phyloP scores from a whole-genome alignment of 768 basidiomycete genomes.

The Brasilioporus rufonigricans region DNA sequence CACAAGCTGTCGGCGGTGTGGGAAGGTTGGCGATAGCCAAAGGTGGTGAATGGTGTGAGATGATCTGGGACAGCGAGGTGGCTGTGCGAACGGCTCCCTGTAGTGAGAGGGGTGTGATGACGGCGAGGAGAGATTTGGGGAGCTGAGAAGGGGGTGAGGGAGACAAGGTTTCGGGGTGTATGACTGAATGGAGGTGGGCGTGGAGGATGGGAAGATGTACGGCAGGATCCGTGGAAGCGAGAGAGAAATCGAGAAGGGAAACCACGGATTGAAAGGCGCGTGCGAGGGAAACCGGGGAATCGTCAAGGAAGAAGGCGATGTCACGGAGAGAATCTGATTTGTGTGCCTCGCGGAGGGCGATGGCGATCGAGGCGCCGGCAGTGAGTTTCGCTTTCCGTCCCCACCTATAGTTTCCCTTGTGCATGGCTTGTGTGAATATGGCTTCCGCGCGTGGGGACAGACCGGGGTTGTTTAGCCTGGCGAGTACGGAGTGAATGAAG shows the following conservation, averaged over 20 bases:
- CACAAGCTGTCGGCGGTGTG: constrained; percentile 58
- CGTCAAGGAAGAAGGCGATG: constrained; percentile 64
- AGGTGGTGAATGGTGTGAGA: constrained; percentile 37
- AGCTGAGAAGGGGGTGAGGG: constrained; percentile 27
- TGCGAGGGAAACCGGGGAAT: constrained; percentile 48
- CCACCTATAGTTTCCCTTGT: constrained; percentile 61
- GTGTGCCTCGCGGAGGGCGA: constrained; percentile 69
- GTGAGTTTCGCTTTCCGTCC: constrained; percentile 68
- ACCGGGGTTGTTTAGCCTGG: constrained; percentile 57
- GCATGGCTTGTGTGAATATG: constrained; percentile 69
- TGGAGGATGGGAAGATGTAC: constrained; percentile 58
- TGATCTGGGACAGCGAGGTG: constrained; percentile 46
- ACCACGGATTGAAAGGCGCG: constrained; percentile 54
- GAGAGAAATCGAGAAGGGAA: constrained; percentile 50
- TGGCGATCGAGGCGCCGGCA: constrained; percentile 65
- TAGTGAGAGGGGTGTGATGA: constrained; percentile 40
- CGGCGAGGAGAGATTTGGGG: constrained; percentile 33
- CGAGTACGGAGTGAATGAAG: constrained; percentile 60
- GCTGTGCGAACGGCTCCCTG: constrained; percentile 39
- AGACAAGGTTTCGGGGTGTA: constrained; percentile 31
- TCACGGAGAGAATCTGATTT: constrained; percentile 66
- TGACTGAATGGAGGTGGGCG: constrained; percentile 43
- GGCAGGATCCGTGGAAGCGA: constrained; percentile 55
- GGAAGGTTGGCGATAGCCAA: constrained; percentile 41
- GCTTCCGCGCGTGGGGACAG: constrained; percentile 62